Conservation (phyloP, 176 grass and related monocot genomes). For the Triticum timopheevii region DNA sequence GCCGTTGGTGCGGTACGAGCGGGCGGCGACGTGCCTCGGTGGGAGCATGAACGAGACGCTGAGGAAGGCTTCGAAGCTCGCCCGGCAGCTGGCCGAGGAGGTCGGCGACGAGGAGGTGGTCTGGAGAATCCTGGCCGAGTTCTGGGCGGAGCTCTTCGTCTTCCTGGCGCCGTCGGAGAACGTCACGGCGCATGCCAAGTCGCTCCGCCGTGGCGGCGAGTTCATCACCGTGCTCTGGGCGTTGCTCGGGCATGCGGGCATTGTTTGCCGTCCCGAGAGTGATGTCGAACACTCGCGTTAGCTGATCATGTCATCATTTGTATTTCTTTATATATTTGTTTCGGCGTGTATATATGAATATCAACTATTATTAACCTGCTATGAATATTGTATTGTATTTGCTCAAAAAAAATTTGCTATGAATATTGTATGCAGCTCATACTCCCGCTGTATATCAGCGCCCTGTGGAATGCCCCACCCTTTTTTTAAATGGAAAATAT, state of each 20-base stretch:
- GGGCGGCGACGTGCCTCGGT: conserved; percentile 25
- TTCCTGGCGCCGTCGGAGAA: conserved; percentile 50
- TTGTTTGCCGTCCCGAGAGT: conserved; percentile 21
- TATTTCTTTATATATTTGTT: neutral
- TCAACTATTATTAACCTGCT: neutral
- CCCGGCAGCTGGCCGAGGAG: conserved; percentile 41
- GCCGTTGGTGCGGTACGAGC: conserved; percentile 37
- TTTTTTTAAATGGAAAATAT: no score
- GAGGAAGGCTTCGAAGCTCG: conserved; percentile 39
- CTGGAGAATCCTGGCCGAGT: conserved; percentile 44
- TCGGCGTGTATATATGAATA: neutral
- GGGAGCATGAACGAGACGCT: conserved; percentile 44
- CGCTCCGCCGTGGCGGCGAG: conserved; percentile 42
- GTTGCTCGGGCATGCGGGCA: conserved; percentile 45
- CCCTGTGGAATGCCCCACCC: no score
- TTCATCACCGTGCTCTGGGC: conserved; percentile 54
- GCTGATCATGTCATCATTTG: neutral
- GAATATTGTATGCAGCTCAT: no score
- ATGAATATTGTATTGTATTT: neutral
- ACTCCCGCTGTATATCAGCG: no score
- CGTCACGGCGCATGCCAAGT: conserved; percentile 29
- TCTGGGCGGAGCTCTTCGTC: conserved; percentile 45
- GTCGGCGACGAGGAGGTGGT: neutral
- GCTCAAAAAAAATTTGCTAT: no score
- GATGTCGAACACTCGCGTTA: neutral